phyloP scores from a whole-genome alignment of 495 filamentous ascomycete genomes.

The Aspergillus sclerotiicarbonarius region DNA sequence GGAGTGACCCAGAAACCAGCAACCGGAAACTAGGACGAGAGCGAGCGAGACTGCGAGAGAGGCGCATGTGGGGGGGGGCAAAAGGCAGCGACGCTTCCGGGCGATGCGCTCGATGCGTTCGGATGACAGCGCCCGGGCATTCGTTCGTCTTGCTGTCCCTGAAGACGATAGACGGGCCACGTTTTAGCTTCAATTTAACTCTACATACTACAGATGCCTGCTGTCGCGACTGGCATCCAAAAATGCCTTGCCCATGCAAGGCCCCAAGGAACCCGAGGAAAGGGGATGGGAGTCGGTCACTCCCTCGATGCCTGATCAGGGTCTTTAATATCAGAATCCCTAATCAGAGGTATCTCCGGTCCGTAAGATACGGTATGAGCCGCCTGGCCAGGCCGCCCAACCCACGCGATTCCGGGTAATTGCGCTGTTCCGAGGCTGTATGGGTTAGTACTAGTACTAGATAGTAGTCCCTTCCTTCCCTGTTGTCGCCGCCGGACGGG shows the following conservation, averaged over 20 bases:
- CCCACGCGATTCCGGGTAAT: background rate
- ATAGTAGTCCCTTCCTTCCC: background rate
- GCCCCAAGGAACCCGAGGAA: background rate
- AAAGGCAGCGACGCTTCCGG: constrained; percentile 33
- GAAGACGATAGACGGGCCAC: background rate
- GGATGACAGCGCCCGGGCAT: constrained; percentile 1
- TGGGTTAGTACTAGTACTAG: background rate
- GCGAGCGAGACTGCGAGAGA: background rate
- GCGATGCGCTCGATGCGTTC: constrained; percentile 9
- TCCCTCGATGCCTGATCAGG: background rate
- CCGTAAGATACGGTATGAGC: background rate
- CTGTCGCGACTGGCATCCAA: background rate
- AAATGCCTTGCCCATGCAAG: background rate
- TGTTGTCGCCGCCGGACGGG: background rate
- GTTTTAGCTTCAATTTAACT: background rate
- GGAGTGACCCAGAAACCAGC: too few species aligned
- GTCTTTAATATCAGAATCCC: background rate
- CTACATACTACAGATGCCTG: background rate
- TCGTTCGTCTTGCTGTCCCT: background rate
- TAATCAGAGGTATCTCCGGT: background rate
- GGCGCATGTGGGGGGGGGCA: constrained; percentile 14
- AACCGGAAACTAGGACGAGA: background rate
- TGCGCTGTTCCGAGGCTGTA: background rate
- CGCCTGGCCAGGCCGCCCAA: background rate
- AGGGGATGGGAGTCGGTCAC: background rate